Evolutionary conservation across 2,329 filamentous ascomycete species (phyloP).

Genomic region (Sporothrix pallida): DNA sequence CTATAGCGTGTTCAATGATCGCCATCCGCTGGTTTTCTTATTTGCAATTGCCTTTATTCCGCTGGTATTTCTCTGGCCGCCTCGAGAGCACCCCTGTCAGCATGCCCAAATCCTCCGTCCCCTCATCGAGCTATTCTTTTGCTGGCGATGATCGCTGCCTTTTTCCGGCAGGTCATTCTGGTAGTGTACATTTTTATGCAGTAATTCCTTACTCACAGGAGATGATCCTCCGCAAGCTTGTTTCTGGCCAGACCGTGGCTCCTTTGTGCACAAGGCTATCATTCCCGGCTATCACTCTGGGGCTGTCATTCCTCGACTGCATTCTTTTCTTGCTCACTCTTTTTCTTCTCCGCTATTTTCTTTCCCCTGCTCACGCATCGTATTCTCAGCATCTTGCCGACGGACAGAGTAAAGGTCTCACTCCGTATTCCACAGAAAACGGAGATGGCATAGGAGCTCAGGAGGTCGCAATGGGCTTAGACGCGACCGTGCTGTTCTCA

Average conservation of each 20-base stretch:
- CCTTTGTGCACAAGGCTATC: too few species aligned
- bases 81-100: background rate
- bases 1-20: background rate
- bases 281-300: too few species aligned
- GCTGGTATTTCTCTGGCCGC: background rate
- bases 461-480: background rate
- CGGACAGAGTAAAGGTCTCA: background rate
- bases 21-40: too few species aligned
- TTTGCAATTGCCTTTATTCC: background rate
- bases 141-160: background rate
- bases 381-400: background rate
- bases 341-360: background rate
- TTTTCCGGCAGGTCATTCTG: conserved; percentile 4
- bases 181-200: background rate
- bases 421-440: background rate
- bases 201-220: background rate
- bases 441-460: too few species aligned
- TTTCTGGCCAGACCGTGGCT: conserved; percentile 2
- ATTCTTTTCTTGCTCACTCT: too few species aligned
- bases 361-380: background rate
- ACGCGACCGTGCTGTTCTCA: background rate
- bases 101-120: background rate
- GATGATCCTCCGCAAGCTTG: background rate
- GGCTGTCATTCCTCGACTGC: too few species aligned
- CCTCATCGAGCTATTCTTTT: background rate